phyloP scores from a whole-genome alignment of 768 basidiomycete species.

The Exsudoporus frostii region DNA sequence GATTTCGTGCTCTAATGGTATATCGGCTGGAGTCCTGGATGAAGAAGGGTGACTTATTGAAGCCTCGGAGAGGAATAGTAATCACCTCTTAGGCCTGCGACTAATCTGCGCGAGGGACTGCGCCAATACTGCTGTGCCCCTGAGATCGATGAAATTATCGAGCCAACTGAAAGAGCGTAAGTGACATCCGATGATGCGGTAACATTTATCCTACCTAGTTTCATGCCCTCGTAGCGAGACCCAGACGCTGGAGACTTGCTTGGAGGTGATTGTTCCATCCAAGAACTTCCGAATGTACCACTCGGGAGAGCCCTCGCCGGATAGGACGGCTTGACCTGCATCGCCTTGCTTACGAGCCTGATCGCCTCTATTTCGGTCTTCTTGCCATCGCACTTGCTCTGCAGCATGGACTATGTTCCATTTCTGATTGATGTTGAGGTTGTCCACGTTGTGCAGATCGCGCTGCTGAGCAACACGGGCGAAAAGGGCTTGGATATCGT shows the following conservation, averaged over 20 bases:
- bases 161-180: conserved; percentile 63
- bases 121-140: conserved; percentile 82
- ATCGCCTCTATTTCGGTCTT: conserved; percentile 63
- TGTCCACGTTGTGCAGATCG: conserved; percentile 57
- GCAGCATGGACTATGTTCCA: conserved; percentile 88
- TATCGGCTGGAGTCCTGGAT: conserved; percentile 45
- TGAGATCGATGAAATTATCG: conserved; percentile 65
- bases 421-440: conserved; percentile 76
- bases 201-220: conserved; percentile 52
- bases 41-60: conserved; percentile 2
- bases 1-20: conserved; percentile 78
- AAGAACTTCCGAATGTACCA: conserved; percentile 93
- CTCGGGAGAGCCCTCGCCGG: conserved; percentile 74
- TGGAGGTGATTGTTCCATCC: conserved; percentile 77
- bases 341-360: conserved; percentile 60
- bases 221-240: conserved; percentile 81
- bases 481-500: conserved; percentile 79
- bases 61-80: background rate
- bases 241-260: conserved; percentile 72
- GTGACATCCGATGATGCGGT: conserved; percentile 2
- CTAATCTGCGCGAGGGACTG: conserved; percentile 75
- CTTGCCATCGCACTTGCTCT: conserved; percentile 75
- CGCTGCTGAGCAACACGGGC: conserved; percentile 71
- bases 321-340: conserved; percentile 48
- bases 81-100: conserved; percentile 67